Evolutionary conservation across 371 early-diverging fungal species (phyloP), one percentile per base, ranked within the genome.

Genomic region (Mucor circinelloides): DNA sequence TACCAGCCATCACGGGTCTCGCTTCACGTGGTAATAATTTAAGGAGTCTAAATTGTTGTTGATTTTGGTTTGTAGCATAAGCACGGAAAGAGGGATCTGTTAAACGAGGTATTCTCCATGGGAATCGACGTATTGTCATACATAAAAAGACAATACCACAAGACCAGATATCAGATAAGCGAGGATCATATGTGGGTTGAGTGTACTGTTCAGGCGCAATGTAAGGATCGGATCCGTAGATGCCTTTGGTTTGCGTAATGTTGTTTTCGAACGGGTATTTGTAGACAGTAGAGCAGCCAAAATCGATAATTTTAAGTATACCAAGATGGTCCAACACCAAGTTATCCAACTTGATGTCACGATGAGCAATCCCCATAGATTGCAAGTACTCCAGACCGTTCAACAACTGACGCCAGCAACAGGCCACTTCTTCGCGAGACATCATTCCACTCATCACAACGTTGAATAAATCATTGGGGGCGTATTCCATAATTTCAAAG

Each of bases 251-350:
- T 58, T 81, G 70, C 46, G 79, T 78, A 48, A 83, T 66, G 55
- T 69, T 78, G 54, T 74, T 69, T 64, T 85, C 86, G 75, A 90
- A 93, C 1, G 90, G 88, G 48, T 85, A 80, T 64, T 87, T 81
- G 68, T 84, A 92, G n/a, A 93, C 92, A 31, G 88, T 87, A 12
- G 95, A 90, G 38, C 89, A 91, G 17, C 97, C 95, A 85, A 96
- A 95, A 70, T 97, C 97, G 25, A 92, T 91, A 44, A 96, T 89
- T 73, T 95, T 95, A 62, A 95, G 72, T n/a, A 87, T 82, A 13
- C 90, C 88, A 2, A 72, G 67, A 56, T 84, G 87, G 36, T 80
- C 81, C 62, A 93, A 66, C 27, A 93, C 75, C 36, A 90, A 84
- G 79, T 95, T 95, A 68, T 94, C 95, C 15, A 93, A 84, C 64